Evolutionary conservation across 2,329 filamentous ascomycete species (phyloP), one percentile per base, ranked within the genome.

Genomic region (Nannizziopsis barbatae): DNA sequence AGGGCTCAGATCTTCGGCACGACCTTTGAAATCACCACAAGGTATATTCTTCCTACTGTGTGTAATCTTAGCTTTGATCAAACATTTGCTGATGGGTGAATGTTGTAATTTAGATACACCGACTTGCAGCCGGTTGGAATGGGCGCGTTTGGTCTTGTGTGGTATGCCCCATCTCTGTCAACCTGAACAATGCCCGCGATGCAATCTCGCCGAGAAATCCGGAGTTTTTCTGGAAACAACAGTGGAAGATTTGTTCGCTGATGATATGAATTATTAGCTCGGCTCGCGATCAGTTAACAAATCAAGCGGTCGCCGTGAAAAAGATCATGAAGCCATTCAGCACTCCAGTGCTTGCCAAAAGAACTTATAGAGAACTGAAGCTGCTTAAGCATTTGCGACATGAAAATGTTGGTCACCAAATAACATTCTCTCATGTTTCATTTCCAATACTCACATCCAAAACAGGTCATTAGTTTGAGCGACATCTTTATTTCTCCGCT

Each of bases 281-380:
- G 56, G 92, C 92, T 50, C 90, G 88, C 71, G 92, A 98, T 69
- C 89, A 96, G 74, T 87, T 98, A 70, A 96, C 92, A 52, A 86
- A 80, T 66, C 89, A 95, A 69, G 88, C 89, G 70, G 92, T 98
- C 53, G 92, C 92, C 51, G 89, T 98, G 66, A 98, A 98, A 79
- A 98, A 98, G 80, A 98, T 98, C 65, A 96, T 98, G 90, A 98
- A 96, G 75, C 92, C 92, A 8, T 98, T 98, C 72, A 95, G 89
- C 76, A 98, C 92, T n/a, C 89, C 92, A 1, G 92, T 98, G 51
- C 76, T 98, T 42, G 92, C 92, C 51, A 98, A 98, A 75, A 80
- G 92, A 65, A 98, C 92, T 57, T 98, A 98, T 69, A 83, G 92
- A 63, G 92, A 98, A 70, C 74, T 98, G 65, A 98, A 96, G 75